Evolutionary conservation across 2,329 filamentous ascomycete genomes (phyloP), one percentile per base, ranked within the genome.

Genomic region (Diaporthe caulivora): DNA sequence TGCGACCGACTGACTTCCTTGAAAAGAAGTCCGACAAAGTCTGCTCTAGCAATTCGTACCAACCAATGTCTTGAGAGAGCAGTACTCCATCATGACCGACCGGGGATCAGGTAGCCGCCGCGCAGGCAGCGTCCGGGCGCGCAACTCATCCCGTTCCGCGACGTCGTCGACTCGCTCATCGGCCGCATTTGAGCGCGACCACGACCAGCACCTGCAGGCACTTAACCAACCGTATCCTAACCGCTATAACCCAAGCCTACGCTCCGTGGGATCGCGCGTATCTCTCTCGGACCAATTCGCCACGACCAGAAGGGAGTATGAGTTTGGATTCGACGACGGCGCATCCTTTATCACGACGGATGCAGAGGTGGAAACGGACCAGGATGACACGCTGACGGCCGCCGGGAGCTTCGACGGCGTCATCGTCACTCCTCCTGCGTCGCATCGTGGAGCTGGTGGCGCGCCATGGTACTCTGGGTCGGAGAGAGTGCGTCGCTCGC

Each of bases 211-310:
- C 34, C 49, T 29, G 37, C 64, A 57, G 26, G 42, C 42, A 24
- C 29, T n/a, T 37, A 37, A 15, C 69, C 40, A 57, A 1, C 34
- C 40, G 26, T 55, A 69, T 49, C 37, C 53, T 9, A 44, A 65
- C 21, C 57, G 57, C 62, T 58, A 55, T 24, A 72, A 72, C 5
- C 55, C 64, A 29, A 65, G 64, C 67, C 77, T 84, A 55, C 81
- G 82, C 37, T 81, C 83, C 40, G 79, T 79, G n/a, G 80, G 80
- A 17, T 87, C 85, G 34, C 84, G 85, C 58, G 85, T 84, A 79
- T 87, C 86, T 3, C 80, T 87, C 60, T 83, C 82, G 58, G 85
- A 87, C 57, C 85, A 87, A 71, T 88, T 87, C 72, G 85, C 86
- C 26, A 79, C 84, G 47, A 87, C 86, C 8, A 80, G 85, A 42